Base-by-base conservation (phyloP, 2,329 filamentous ascomycete species). In the Penicillium fuscoglaucum region DNA sequence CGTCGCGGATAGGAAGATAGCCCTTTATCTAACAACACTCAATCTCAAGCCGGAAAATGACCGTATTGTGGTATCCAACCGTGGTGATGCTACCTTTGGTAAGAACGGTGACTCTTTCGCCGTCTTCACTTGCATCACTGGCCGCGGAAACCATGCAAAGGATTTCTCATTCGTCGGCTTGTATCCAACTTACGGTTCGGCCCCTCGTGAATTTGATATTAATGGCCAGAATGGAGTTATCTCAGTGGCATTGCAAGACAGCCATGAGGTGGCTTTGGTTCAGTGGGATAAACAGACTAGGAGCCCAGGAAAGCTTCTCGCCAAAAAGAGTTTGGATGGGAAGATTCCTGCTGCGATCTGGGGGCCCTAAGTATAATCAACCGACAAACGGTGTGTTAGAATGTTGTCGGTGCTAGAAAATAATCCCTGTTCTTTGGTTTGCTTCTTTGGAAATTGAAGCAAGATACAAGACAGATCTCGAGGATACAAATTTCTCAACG, bases 131-230 rank as follows among this genome's bases (percentile, higher is more conserved):
- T 46, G 37, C 15, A 57, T 61, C 19, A 47, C 57, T n/a, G 26
- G 33, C 15, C 26, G 15, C 17, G 61, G 59, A 19, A 45, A 21
- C 3, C 6, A 2, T 0, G 19, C 24, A 21, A 51, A 29, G 3
- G 40, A 52, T 12, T 28, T 63, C 24, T 39, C 69, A 0, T 81
- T 84, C 55, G 70, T 84, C 3, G 83, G 88, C 67, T 78, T 85
- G 31, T 81, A 81, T 26, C 80, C 87, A 0, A 82, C 84, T 0
- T 87, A 87, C 45, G 89, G 89, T 6, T 69, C 74, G 6, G 82
- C 78, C 60, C 88, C 88, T 0, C 82, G 89, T 26, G 84, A 87
- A 45, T 90, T 90, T 72, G 81, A 81, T 48, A 73, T 89, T 58
- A 89, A 86, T 70, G 79, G 78, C 57, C 81, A 80, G n/a, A 87